Base-by-base conservation (phyloP, 768 basidiomycete species). In the Phaeotremella skinneri region DNA sequence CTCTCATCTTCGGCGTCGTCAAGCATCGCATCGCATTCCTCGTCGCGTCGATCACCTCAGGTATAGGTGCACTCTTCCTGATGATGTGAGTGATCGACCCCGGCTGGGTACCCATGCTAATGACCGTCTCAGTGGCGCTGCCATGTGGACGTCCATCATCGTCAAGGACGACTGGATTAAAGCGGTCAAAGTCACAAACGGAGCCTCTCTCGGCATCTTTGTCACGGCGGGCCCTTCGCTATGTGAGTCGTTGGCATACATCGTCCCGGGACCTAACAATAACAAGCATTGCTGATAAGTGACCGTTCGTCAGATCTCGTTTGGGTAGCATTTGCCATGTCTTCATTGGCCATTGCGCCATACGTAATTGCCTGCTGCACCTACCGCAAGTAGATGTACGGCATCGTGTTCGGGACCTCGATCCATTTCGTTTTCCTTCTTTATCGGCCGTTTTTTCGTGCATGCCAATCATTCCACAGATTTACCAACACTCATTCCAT, bases 81-180 rank as follows among this genome's bases (percentile, higher is more conserved):
- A 59, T 72, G 56, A 56, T 71, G 72, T 74, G 51, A 64, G 72
- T 69, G 48, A n/a, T 14, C 43, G 48, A 4, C 47, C 47, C 27
- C 23, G 25, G 23, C 17, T 47, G 41, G 30, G 26, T 17, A 25
- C 17, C 14, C 11, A 29, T 27, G 49, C 25, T 47, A 21, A 34
- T 52, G 7, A 31, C 11, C 14, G 26, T 13, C 27, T 4, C 57
- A 73, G 71, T 42, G 73, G 72, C 4, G 70, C 73, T 1, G 70
- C 75, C n/a, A 59, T 75, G 31, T 76, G 73, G 73, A 72, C 72
- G 26, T 70, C 70, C 2, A 49, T 72, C 27, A 74, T 76, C 43
- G 66, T 65, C 26, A 70, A 75, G 57, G 68, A 75, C 59, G 52
- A 61, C 21, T 68, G 52, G 26, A 25, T 75, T 48, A 67, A 63